Evolutionary conservation across 371 early-diverging fungal genomes (phyloP), one percentile per base, ranked within the genome.

Genomic region (Quaeritorhiza haematococci): DNA sequence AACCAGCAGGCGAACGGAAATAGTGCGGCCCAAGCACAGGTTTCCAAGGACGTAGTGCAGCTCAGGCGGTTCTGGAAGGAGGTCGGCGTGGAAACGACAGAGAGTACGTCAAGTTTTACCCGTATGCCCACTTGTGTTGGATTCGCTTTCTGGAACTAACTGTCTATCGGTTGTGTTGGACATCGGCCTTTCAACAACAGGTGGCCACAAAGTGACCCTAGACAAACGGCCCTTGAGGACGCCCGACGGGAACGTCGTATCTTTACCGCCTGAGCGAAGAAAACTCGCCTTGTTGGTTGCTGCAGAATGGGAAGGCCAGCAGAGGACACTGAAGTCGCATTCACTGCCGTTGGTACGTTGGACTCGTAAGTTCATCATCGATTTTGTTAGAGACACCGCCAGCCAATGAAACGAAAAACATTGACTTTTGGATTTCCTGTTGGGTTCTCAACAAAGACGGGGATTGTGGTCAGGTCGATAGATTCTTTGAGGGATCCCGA

Each of bases 261-360:
- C 67, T 5, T 73, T 96, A 23, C 79, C 86, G 10, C 45, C 45
- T 17, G 54, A 73, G 3, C 82, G 86, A 58, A 72, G 69, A 30
- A 55, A 73, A n/a, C 66, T 93, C 33, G 97, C 93, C 15, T 64
- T 83, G 44, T 73, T 94, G 59, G 80, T 91, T 34, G 93, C 93
- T 7, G 92, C 83, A 21, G 97, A 96, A 69, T 96, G 97, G 97
- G 93, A 96, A 65, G 76, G 84, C 45, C 92, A 91, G 70, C 83
- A 79, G 29, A 75, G 80, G 43, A 63, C 83, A 35, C 64, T 93
- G 27, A 92, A 91, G 66, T 74, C 87, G 2, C 90, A 92, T 62
- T 82, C 93, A 4, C 77, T 96, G 29, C 93, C 93, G 7, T 77
- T 96, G 84, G 91, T 88, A 75, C 38, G 38, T 38, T 38, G n/a